Percentiles rank a stretch among this genome's conserved stretches.
These are phyloP conservation scores for Calonectria henricotiae DNA, from an alignment of 2,329 filamentous ascomycete species.

Conservation along the genomic window DNA sequence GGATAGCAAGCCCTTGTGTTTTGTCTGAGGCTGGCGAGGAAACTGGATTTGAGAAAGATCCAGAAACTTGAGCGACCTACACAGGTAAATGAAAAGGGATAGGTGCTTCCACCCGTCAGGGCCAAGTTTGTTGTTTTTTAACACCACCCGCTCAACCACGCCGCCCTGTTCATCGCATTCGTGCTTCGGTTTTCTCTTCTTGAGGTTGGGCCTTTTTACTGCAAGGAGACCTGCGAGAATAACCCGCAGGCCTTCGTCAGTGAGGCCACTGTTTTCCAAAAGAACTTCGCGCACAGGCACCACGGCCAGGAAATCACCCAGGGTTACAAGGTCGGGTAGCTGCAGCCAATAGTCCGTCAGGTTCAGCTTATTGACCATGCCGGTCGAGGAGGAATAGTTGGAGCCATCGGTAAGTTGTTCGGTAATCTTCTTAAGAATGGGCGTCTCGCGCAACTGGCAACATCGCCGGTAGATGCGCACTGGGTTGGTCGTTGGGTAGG, in stretches of 20 bases:
- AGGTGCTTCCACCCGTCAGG: conserved; percentile 93
- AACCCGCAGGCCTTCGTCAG: conserved; percentile 88
- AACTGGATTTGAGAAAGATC: conserved; percentile 91
- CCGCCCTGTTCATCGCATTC: conserved; percentile 72
- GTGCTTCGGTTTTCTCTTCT: conserved; percentile 66
- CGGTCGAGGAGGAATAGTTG: conserved; percentile 77
- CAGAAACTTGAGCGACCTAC: conserved; percentile 86
- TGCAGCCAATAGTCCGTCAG: conserved; percentile 89
- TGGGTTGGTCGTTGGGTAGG: conserved; percentile 87
- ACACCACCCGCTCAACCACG: conserved; percentile 86
- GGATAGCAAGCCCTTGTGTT: conserved; percentile 53
- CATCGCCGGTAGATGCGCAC: conserved; percentile 94
- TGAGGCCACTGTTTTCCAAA: conserved; percentile 89
- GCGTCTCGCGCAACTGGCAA: conserved; percentile 93
- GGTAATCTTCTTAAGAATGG: conserved; percentile 91
- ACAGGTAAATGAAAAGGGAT: conserved; percentile 91
- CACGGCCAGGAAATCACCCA: conserved; percentile 94
- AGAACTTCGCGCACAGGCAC: conserved; percentile 91
- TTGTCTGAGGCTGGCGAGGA: conserved; percentile 64
- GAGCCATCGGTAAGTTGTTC: conserved; percentile 85
- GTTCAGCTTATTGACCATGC: conserved; percentile 87
- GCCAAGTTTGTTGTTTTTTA: conserved; percentile 95
- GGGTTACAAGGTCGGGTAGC: conserved; percentile 85
- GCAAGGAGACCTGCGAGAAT: conserved; percentile 89
- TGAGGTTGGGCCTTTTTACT: conserved; percentile 77